These are phyloP conservation scores for Geranium incanum DNA, from an alignment of 441 rosid genomes.

Conservation along the genomic window DNA sequence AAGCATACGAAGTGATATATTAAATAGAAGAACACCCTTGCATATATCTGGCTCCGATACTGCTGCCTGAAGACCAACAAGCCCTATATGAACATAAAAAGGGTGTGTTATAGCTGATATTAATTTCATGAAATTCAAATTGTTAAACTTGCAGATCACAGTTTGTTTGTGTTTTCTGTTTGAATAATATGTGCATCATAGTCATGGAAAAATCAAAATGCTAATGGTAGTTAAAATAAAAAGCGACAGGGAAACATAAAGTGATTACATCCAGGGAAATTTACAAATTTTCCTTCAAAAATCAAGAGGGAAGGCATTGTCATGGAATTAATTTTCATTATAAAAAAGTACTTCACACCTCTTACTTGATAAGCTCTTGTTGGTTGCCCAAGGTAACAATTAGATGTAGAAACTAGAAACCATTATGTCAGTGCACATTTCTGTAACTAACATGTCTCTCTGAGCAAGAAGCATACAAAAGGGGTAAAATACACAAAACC, in stretches of 20 bases:
- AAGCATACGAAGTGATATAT: constrained; percentile 83
- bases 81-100: constrained; percentile 36
- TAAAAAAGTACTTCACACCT: not conserved
- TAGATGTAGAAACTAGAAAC: not conserved
- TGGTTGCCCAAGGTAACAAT: not conserved
- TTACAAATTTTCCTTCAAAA: not conserved
- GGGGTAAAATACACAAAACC: not conserved
- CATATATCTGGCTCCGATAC: constrained; percentile 57
- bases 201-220: not conserved
- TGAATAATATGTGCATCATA: not conserved
- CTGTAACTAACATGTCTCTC: not conserved
- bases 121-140: not conserved
- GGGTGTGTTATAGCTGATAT: not conserved
- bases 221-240: not conserved
- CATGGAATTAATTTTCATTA: not conserved
- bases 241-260: not conserved
- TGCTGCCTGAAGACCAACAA: constrained; percentile 93
- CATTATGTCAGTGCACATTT: not conserved
- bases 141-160: not conserved
- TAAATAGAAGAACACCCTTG: constrained; percentile 54
- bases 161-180: not conserved
- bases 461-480: not conserved
- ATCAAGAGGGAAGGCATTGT: not conserved
- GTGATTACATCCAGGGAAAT: not conserved
- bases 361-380: not conserved